These are phyloP conservation scores for Lachnellula willkommii DNA, from an alignment of 2,329 filamentous ascomycete genomes.

Conservation along the genomic window DNA sequence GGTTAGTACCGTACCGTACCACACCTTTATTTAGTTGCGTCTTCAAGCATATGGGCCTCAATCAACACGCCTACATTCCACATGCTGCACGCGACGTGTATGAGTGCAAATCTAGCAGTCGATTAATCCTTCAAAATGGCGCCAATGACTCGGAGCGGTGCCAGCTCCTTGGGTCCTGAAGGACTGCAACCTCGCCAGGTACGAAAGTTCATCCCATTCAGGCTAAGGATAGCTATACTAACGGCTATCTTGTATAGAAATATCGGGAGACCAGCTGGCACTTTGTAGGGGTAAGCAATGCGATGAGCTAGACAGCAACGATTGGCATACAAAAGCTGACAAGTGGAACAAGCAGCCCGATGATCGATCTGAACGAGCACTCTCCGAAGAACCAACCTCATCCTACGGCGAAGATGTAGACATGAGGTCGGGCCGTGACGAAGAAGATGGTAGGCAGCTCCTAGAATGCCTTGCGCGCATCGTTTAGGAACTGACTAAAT, in stretches of 20 bases:
- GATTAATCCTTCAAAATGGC: constrained; percentile 22
- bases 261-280: constrained; percentile 31
- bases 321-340: background rate
- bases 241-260: constrained; percentile 18
- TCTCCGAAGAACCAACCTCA: constrained; percentile 29
- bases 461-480: background rate
- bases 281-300: constrained; percentile 24
- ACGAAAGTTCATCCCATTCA: background rate
- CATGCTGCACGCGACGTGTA: background rate
- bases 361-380: constrained; percentile 26
- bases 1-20: too few species aligned
- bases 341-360: constrained; percentile 16
- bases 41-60: background rate
- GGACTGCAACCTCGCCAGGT: constrained; percentile 17
- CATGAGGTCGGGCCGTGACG: constrained; percentile 29
- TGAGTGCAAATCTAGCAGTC: background rate
- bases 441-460: constrained; percentile 26
- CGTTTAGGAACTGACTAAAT: background rate
- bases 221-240: constrained; percentile 9
- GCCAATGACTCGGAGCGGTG: constrained; percentile 27
- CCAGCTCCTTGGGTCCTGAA: constrained; percentile 17
- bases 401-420: constrained; percentile 34
- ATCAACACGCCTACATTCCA: background rate
- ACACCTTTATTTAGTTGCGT: constrained; percentile 1
- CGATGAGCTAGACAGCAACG: background rate